Evolutionary conservation across 78 protist species (phyloP), one percentile per base, ranked within the genome.

Genomic region (Pigoraptor vietnamica): DNA sequence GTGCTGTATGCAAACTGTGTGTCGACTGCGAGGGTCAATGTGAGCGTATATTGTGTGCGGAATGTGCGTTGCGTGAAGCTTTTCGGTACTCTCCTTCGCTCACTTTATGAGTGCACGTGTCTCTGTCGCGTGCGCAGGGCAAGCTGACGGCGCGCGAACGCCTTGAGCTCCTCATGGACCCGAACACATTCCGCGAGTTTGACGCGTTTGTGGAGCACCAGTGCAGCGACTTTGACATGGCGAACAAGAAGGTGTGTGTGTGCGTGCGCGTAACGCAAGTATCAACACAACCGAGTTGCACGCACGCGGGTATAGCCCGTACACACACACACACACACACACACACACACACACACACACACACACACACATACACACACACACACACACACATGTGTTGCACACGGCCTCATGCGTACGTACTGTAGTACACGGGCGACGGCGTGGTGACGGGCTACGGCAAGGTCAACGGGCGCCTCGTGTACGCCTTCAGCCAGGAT

Each of bases 91-190:
- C 14, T 36, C 2, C 10, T 36, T 37, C 37, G 88, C 24, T 37
- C 14, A 14, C 88, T 2, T 84, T 37, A 21, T 2, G 24, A 40
- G 2, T 40, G 88, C 88, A 84, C 37, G 37, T 84, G 37, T 81
- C 24, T 81, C 35, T 32, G 2, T 89, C 19, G 32, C 39, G 1
- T 9, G 0, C 34, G 39, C 87, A 93, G 90, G 98, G 98, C 37
- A 98, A 98, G 81, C 96, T 98, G 35, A 97, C 99, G 24, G 99
- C 99, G 2, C 93, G 99, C 55, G 99, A 98, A 96, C 95, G 99
- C 14, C 24, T 98, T 35, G 96, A 94, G 39, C 81, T 98, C 19
- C 86, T 98, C 9, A 93, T 97, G 37, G 99, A 98, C 93, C 67
- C 33, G 33, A 97, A 96, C 38, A 91, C 98, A 29, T 98, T 98